Evolutionary conservation across 2,329 filamentous ascomycete species (phyloP).

Genomic region (Arthrobotrys megalospora): DNA sequence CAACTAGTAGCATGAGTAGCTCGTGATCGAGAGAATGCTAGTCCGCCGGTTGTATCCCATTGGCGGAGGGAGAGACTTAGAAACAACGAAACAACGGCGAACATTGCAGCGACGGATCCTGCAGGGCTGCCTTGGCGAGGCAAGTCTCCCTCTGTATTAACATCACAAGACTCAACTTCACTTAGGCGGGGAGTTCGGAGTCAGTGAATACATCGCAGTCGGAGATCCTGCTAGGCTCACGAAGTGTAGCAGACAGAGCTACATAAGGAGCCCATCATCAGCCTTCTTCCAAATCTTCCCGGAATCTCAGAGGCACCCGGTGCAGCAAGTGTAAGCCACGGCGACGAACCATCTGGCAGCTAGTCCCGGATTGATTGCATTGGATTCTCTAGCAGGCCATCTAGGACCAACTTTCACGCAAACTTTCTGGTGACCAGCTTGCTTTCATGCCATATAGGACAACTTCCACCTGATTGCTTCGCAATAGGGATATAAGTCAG

Average conservation of each 20-base stretch:
- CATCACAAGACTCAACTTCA: slow-evolving; percentile 26
- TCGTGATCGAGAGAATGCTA: slow-evolving; percentile 22
- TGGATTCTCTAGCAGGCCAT: neutral
- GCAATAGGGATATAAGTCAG: neutral
- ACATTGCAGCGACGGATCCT: slow-evolving; percentile 29
- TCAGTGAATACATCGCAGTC: neutral
- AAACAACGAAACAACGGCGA: slow-evolving; percentile 24
- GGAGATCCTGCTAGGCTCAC: neutral
- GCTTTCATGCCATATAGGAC: too few species aligned
- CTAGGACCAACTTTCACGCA: neutral
- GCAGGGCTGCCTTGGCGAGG: slow-evolving; percentile 24
- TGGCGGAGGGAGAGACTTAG: neutral
- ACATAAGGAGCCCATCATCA: neutral
- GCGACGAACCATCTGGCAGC: neutral
- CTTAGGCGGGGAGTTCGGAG: neutral
- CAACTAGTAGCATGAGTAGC: neutral
- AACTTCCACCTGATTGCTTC: neutral
- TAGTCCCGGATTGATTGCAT: neutral
- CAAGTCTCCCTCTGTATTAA: slow-evolving; percentile 4
- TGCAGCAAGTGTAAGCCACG: neutral
- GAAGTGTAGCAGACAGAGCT: neutral
- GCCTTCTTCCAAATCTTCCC: slow-evolving; percentile 5
- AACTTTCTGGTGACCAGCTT: neutral
- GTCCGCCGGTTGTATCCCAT: slow-evolving; percentile 4
- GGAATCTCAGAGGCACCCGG: slow-evolving; percentile 12